Evolutionary conservation across 2,329 filamentous ascomycete genomes (phyloP), one percentile per base, ranked within the genome.

Genomic region (Ascochyta lentis): DNA sequence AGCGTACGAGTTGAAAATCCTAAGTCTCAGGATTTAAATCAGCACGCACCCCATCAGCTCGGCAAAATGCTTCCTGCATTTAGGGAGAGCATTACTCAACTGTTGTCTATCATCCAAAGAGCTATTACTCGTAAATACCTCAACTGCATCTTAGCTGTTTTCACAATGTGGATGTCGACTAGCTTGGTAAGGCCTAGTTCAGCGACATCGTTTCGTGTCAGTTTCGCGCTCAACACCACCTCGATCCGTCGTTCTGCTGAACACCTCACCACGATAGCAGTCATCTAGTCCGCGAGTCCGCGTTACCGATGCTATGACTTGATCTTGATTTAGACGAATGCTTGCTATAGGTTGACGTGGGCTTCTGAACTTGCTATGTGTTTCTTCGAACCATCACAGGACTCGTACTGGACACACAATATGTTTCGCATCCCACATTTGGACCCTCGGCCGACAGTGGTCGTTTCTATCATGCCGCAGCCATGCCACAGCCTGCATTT

Each of bases 381-480:
- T 56, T 51, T 51, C 47, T 46, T 38, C 31, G 19, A 47, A 41
- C 24, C 31, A 51, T 51, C 43, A 56, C 53, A 47, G 37, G 42
- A 51, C 31, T 39, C 22, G 33, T 13, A 38, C 27, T 45, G 15
- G 43, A 46, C 19, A 58, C 49, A 43, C 48, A 19, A 45, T 12
- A 38, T 53, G 63, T 65, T 65, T 65, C 61, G 61, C 34, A 56
- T 62, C 31, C 31, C 40, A 35, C 44, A 43, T 43, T 26, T 57
- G 39, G 47, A 48, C 52, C n/a, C 54, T 59, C 56, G 48, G 48
- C 42, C 24, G 35, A 47, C 34, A 46, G 41, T 50, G 27, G 33
- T 35, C 31, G 63, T 64, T 61, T 68, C 61, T 57, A 64, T 51
- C 56, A 62, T 63, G 64, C 54, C 55, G 60, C 59, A 59, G 35